Evolutionary conservation across 1,139 yeast genomes (phyloP).

Genomic region (Diutina siamensis): DNA sequence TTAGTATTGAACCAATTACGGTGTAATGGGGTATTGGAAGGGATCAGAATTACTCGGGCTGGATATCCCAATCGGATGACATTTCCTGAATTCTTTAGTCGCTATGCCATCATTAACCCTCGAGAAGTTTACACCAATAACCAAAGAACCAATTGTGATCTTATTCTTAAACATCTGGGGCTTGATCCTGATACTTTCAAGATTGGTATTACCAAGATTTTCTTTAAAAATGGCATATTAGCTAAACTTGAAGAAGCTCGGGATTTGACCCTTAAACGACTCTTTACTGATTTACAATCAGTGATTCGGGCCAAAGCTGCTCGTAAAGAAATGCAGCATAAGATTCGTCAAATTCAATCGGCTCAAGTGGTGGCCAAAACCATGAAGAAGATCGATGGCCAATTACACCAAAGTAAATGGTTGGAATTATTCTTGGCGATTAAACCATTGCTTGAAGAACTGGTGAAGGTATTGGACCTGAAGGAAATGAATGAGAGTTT

Average conservation of each 20-base stretch:
- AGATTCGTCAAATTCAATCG: conserved; percentile 56
- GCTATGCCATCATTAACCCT: conserved; percentile 58
- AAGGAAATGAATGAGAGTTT: conserved; percentile 43
- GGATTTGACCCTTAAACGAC: conserved; percentile 47
- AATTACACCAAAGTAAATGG: conserved; percentile 51
- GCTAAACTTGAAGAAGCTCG: conserved; percentile 77
- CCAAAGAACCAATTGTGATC: conserved; percentile 53
- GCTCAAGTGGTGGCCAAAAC: conserved; percentile 59
- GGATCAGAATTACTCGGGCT: conserved; percentile 91
- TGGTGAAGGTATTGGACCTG: conserved; percentile 44
- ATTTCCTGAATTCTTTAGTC: conserved; percentile 64
- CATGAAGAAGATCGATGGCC: conserved; percentile 36
- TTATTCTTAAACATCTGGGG: conserved; percentile 48
- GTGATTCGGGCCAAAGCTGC: conserved; percentile 50
- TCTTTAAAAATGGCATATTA: conserved; percentile 88
- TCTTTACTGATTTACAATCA: conserved; percentile 59
- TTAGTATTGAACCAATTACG: conserved; percentile 82
- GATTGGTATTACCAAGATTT: conserved; percentile 77
- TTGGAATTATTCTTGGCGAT: conserved; percentile 58
- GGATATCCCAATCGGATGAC: conserved; percentile 92
- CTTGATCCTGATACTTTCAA: conserved; percentile 60
- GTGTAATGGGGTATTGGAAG: conserved; percentile 97
- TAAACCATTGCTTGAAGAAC: conserved; percentile 67
- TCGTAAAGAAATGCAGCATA: conserved; percentile 39
- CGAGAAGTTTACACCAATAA: conserved; percentile 36